A percentile compares a stretch with the other conserved stretches of the same genome.
Evolutionary conservation across 2,329 filamentous ascomycete species (phyloP).

Genomic region (Diplocarpon mali): DNA sequence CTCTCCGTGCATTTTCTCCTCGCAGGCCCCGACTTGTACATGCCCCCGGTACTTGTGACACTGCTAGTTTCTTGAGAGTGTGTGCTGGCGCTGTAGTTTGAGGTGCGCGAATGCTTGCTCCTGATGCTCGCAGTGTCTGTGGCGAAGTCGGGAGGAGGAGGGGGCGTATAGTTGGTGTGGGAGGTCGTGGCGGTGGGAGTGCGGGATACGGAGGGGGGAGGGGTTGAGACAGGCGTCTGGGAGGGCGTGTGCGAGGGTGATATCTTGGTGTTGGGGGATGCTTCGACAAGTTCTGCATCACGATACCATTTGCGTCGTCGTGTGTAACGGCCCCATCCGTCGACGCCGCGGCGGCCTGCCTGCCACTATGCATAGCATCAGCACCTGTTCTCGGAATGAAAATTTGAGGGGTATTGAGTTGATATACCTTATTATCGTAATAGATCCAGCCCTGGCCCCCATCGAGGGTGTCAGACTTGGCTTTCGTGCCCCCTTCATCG

Average conservation of each 20-base stretch:
- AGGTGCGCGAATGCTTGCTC: conserved; percentile 3
- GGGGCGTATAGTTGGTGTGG: neutral
- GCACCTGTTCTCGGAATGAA: too few relatives aligned
- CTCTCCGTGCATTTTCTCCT: conserved; percentile 15
- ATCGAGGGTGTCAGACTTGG: conserved; percentile 28
- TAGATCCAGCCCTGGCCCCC: conserved; percentile 80
- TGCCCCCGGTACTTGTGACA: conserved; percentile 3
- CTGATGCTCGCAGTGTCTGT: conserved; percentile 1
- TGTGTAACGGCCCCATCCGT: conserved; percentile 93
- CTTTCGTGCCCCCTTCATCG: conserved; percentile 31
- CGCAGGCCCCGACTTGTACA: conserved; percentile 13
- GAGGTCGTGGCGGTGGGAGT: neutral
- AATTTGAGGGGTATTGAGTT: neutral
- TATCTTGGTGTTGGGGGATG: conserved; percentile 35
- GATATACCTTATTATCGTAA: conserved; percentile 83
- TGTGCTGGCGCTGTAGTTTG: conserved; percentile 5
- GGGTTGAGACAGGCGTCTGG: conserved; percentile 20
- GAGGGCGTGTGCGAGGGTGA: conserved; percentile 33
- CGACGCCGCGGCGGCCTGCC: conserved; percentile 69
- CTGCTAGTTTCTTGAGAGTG: conserved; percentile 14
- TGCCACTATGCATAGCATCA: conserved; percentile 54
- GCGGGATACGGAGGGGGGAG: conserved; percentile 1
- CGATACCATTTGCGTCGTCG: conserved; percentile 91
- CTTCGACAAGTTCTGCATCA: conserved; percentile 87
- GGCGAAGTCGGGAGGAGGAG: too few relatives aligned